Conservation (phyloP, 2,329 filamentous ascomycete genomes). For the Trichophyton schoenleinii region DNA sequence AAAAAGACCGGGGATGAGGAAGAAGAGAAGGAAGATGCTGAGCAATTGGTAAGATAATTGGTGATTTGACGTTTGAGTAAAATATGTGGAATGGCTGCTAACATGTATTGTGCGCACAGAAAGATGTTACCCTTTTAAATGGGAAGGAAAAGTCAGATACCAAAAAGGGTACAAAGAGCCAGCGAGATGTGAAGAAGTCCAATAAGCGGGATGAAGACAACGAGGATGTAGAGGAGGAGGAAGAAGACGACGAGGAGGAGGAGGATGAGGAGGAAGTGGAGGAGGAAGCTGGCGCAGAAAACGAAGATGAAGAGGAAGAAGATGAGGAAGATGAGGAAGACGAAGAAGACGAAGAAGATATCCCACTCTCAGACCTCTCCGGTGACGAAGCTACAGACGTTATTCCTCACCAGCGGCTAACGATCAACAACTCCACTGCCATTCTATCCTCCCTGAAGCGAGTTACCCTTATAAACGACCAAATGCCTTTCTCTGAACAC, state of each 20-base stretch:
- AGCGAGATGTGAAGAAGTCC: constrained; percentile 13
- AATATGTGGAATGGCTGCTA: background rate
- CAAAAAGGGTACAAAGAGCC: background rate
- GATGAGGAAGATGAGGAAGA: constrained; percentile 47
- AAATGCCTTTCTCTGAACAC: constrained; percentile 69
- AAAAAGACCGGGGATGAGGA: constrained; percentile 18
- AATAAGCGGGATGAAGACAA: constrained; percentile 25
- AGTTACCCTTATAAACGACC: constrained; percentile 41
- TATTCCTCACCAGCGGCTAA: constrained; percentile 79
- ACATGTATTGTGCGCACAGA: constrained; percentile 3
- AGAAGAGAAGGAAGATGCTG: constrained; percentile 12
- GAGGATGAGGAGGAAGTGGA: constrained; percentile 19
- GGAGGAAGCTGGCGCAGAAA: constrained; percentile 21
- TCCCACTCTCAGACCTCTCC: constrained; percentile 72
- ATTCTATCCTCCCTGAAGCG: constrained; percentile 69
- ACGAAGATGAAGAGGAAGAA: constrained; percentile 25
- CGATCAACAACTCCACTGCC: constrained; percentile 91
- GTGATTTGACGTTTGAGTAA: background rate
- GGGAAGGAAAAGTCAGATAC: constrained; percentile 23
- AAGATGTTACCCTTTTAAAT: constrained; percentile 19
- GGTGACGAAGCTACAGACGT: constrained; percentile 78
- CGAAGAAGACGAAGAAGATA: constrained; percentile 70
- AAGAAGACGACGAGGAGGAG: constrained; percentile 27
- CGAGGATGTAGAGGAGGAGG: constrained; percentile 22
- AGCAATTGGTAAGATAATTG: constrained; percentile 5